These are phyloP conservation scores for Zoysia pacifica DNA, from an alignment of 176 grass and related monocot genomes.

Conservation along the genomic window DNA sequence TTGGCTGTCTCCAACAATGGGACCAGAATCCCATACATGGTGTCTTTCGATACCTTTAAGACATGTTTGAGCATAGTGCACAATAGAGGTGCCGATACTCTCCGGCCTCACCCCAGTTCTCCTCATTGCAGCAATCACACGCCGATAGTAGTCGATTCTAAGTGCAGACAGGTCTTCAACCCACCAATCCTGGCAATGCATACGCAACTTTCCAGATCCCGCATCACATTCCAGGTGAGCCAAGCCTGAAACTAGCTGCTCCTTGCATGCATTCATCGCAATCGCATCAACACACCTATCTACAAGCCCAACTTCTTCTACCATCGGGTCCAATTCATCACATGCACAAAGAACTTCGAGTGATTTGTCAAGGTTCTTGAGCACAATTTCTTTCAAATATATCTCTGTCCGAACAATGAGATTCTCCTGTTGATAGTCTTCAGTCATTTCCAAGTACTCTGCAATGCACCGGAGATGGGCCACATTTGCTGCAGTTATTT, in stretches of 20 bases:
- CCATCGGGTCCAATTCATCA: constrained; percentile 57
- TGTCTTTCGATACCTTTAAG: constrained; percentile 72
- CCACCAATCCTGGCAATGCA: constrained; percentile 78
- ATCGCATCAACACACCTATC: constrained; percentile 74
- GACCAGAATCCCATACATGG: constrained; percentile 67
- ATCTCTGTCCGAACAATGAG: constrained; percentile 66
- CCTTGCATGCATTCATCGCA: constrained; percentile 64
- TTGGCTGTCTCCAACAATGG: constrained; percentile 63
- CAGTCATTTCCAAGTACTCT: constrained; percentile 88
- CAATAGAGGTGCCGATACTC: constrained; percentile 66
- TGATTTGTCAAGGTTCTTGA: constrained; percentile 62
- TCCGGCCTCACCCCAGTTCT: constrained; percentile 63
- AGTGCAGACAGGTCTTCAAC: constrained; percentile 75
- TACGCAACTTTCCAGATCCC: constrained; percentile 42
- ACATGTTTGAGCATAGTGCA: constrained; percentile 76
- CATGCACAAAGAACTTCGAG: constrained; percentile 66
- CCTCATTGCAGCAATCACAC: constrained; percentile 73
- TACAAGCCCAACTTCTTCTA: constrained; percentile 62
- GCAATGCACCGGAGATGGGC: constrained; percentile 74
- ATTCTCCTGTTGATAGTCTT: constrained; percentile 70
- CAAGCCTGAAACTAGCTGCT: constrained; percentile 53
- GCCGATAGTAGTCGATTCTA: constrained; percentile 75
- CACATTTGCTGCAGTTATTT: constrained; percentile 64
- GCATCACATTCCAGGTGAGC: constrained; percentile 55
- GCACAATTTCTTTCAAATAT: constrained; percentile 58